A percentile compares a stretch with the other conserved stretches of the same genome.
Conservation (phyloP, 768 basidiomycete genomes). For the Tricholoma matsutake region DNA sequence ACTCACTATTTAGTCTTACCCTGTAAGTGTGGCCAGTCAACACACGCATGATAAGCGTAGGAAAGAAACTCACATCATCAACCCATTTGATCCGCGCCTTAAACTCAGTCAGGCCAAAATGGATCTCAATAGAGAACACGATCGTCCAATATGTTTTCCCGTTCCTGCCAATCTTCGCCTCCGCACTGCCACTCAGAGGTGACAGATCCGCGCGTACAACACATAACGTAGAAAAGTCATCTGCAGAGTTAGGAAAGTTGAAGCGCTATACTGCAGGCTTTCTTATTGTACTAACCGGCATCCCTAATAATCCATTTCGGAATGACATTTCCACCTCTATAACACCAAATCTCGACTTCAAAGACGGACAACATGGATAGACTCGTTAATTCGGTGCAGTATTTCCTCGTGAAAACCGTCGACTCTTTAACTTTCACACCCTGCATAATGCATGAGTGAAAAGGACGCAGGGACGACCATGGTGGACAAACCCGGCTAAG, state of each 20-base stretch:
- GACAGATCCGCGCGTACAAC: conserved; percentile 78
- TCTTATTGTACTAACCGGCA: conserved; percentile 37
- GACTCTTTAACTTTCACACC: conserved; percentile 77
- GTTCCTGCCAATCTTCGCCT: conserved; percentile 58
- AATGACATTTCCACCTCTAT: conserved; percentile 64
- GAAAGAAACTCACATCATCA: conserved; percentile 56
- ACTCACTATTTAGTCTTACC: conserved; percentile 72
- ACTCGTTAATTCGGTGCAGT: conserved; percentile 78
- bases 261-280: neutral
- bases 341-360: conserved; percentile 85
- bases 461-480: neutral
- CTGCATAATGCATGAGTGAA: conserved; percentile 28
- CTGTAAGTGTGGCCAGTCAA: conserved; percentile 29
- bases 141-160: conserved; percentile 82
- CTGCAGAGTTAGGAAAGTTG: conserved; percentile 25
- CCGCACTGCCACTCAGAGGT: conserved; percentile 65
- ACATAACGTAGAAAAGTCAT: conserved; percentile 74
- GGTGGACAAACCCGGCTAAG: conserved; percentile 52
- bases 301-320: conserved; percentile 74
- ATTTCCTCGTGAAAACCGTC: conserved; percentile 77
- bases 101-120: conserved; percentile 82
- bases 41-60: neutral
- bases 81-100: conserved; percentile 80
- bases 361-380: conserved; percentile 74
- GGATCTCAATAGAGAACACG: conserved; percentile 80